These are phyloP conservation scores for Holtermanniella nyarrowii DNA, from an alignment of 768 basidiomycete species.

Conservation along the genomic window DNA sequence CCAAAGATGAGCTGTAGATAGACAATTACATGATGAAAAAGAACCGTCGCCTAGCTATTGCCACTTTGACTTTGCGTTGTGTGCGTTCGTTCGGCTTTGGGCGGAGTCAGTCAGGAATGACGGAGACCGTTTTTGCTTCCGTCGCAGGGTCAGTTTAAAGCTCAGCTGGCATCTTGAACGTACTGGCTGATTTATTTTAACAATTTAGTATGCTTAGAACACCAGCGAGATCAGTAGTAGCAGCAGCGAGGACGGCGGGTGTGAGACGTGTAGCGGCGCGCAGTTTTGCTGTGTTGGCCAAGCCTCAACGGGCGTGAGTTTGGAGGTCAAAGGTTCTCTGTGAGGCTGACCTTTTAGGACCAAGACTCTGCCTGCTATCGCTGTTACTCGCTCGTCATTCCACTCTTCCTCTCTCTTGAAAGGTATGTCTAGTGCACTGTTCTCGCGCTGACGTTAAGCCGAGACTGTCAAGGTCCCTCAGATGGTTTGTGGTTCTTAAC, in stretches of 20 bases:
- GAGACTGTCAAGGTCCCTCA: slow-evolving; percentile 91
- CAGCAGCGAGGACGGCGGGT: slow-evolving; percentile 4
- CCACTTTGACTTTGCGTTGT: no score
- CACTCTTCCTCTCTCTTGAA: slow-evolving; percentile 24
- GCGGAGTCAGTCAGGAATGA: neutral
- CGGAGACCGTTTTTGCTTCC: neutral
- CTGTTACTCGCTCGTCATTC: slow-evolving; percentile 18
- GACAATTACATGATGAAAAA: neutral
- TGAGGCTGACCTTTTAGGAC: neutral
- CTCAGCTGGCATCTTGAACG: neutral
- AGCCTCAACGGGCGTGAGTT: slow-evolving; percentile 2
- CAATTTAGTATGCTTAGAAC: slow-evolving; percentile 15
- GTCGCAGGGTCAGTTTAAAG: neutral
- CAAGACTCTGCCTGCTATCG: slow-evolving; percentile 5
- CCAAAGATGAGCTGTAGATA: neutral
- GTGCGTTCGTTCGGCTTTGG: neutral
- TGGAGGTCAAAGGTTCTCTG: slow-evolving; percentile 7
- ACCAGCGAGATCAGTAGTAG: slow-evolving; percentile 9
- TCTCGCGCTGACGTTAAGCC: slow-evolving; percentile 27
- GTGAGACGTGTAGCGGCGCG: slow-evolving; percentile 7
- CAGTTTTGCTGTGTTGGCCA: slow-evolving; percentile 1
- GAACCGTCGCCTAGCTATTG: no score
- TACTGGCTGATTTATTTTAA: neutral
- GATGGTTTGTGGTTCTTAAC: slow-evolving; percentile 49
- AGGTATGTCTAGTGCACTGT: slow-evolving; percentile 15